Evolutionary conservation across 108 stramenopile genomes (phyloP), one percentile per base, ranked within the genome.

Genomic region (Fistulifera pelliculosa): DNA sequence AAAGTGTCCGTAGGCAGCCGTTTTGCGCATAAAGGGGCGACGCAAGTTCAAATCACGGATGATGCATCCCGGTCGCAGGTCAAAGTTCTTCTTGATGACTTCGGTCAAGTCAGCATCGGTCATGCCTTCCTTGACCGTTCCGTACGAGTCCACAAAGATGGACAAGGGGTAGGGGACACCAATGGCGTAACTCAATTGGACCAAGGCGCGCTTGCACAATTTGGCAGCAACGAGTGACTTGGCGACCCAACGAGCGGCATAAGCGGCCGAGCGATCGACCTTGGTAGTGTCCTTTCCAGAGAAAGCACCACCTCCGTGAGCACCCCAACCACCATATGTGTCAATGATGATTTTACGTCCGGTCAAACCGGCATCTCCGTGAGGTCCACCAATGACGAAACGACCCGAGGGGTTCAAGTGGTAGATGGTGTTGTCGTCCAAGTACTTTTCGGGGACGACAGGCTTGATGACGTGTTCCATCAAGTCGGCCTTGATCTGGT

Each of bases 271-370:
- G 52, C 96, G 83, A 66, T 95, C 94, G 54, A 97, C 89, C 86
- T 95, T 97, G 80, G 94, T 95, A 50, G 93, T 88, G 70, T 95
- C 96, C 83, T 97, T 97, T 52, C 96, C 96, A 38, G 93, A 94
- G 80, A 95, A 95, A 54, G 96, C 94, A 50, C 96, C 96, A 41
- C 96, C 96, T 58, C 96, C 96, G 67, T 97, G 96, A 40, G 96
- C 94, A 47, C 94, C 96, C 96, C 96, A 97, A 62, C 96, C 96
- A 49, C 96, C 96, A 74, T 97, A 97, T 60, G 94, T 97, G 70
- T 97, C 96, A 69, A 96, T 95, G 77, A 97, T 95, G 55, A 97
- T 94, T 79, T 97, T 97, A 54, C 96, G 90, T 63, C 96, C 96
- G 41, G 96, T 95, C 17, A 97, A 79, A 47, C 96, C 94, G 27